Evolutionary conservation across 495 filamentous ascomycete species (phyloP), one percentile per base, ranked within the genome.

Genomic region (Hyaloscypha hepaticicola): DNA sequence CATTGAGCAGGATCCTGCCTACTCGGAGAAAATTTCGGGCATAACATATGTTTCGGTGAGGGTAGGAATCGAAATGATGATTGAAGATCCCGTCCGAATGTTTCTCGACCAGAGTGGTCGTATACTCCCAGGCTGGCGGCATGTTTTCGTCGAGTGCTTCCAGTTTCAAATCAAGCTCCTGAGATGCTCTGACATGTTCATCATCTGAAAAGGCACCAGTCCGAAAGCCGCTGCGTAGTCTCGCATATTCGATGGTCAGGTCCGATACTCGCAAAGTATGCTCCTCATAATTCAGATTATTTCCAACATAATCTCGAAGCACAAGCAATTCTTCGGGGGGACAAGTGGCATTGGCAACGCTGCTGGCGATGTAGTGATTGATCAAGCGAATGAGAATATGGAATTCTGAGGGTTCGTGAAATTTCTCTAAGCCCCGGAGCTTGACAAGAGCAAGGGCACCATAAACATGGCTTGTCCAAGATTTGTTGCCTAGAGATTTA

Each of bases 391-490:
- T 22, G 16, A 65, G 28, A 21, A 65, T 27, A 11, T 25, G 38
- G n/a, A 52, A 27, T 14, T 34, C 55, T 14, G 41, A 16, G 1
- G 31, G 29, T 5, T 77, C 81, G 27, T 76, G 71, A 38, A 89
- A 82, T 64, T 86, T 82, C 5, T 80, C 74, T 0, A 75, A 57
- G 9, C 86, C 87, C 21, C 86, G 77, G 65, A 88, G 61, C 66
- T 80, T 78, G 5, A 86, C 78, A 11, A 89, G 73, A 0, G 83
- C 80, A 0, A 78, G 80, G 5, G 85, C 83, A 8, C 87, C 87
- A 38, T 77, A 76, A 61, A 87, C 79, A 72, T 89, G 87, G 48
- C 79, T 82, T 33, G 78, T 81, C 76, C 83, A 87, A 3, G 79
- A 78, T 22, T 78, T 73, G n/a, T 45, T 11, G 19, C 38, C 22